These are phyloP conservation scores for Lathyrus aphaca DNA, from an alignment of 306 rosid genomes.

Conservation along the genomic window DNA sequence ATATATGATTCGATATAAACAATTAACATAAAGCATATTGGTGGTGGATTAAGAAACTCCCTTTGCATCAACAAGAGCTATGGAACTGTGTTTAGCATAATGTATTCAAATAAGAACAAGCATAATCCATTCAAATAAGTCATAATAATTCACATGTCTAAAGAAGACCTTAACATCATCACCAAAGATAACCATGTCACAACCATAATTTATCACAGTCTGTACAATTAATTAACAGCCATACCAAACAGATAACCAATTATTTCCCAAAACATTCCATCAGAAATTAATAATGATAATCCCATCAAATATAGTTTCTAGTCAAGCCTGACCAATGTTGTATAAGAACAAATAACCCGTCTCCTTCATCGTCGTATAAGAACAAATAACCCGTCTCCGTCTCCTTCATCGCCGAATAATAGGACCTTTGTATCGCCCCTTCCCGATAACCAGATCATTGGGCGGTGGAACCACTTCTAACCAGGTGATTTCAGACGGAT, in stretches of 20 bases:
- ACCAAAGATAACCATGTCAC: constrained; percentile 21
- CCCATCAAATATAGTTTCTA: constrained; percentile 23
- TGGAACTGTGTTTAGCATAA: background rate
- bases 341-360: constrained; percentile 8
- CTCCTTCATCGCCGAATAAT: constrained; percentile 39
- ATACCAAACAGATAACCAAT: constrained; percentile 26
- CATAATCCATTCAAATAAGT: background rate
- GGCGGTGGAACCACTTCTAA: constrained; percentile 50
- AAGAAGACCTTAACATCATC: background rate
- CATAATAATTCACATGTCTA: constrained; percentile 12
- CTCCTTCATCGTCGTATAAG: constrained; percentile 34
- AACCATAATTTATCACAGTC: constrained; percentile 29
- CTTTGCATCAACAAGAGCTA: background rate
- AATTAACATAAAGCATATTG: too few species aligned
- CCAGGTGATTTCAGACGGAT: constrained; percentile 46
- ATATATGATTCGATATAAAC: too few species aligned
- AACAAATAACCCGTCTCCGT: background rate
- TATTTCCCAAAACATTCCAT: constrained; percentile 28
- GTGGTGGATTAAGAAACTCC: too few species aligned
- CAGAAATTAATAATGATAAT: constrained; percentile 4
- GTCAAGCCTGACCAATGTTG: constrained; percentile 32
- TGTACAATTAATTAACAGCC: constrained; percentile 42
- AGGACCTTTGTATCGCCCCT: constrained; percentile 52
- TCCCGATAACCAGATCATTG: constrained; percentile 39
- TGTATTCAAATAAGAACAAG: constrained; percentile 3